Evolutionary conservation across 1,284 basidiomycete genomes (phyloP).

Genomic region (Laetiporus sulphureus): DNA sequence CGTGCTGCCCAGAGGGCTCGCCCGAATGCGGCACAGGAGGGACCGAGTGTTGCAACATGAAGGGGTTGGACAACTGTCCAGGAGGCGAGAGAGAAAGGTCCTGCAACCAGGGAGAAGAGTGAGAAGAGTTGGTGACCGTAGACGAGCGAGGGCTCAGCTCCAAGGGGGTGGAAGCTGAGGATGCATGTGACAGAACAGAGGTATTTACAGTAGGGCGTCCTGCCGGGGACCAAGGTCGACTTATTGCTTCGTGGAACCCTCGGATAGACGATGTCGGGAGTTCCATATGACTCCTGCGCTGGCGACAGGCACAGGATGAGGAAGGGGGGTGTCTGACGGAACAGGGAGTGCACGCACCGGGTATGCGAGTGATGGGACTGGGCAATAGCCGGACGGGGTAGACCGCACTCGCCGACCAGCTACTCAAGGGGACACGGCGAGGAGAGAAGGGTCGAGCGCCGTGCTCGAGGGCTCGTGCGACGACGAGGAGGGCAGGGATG

Average conservation of each 20-base stretch:
- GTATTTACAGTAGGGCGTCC: conserved; percentile 36
- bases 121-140: conserved; percentile 30
- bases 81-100: conserved; percentile 23
- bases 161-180: conserved; percentile 26
- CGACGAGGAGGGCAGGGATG: conserved; percentile 6
- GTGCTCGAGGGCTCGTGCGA: conserved; percentile 6
- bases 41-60: conserved; percentile 21
- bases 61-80: conserved; percentile 16
- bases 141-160: conserved; percentile 32
- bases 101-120: conserved; percentile 35
- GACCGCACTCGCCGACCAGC: conserved; percentile 5
- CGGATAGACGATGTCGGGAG: conserved; percentile 20
- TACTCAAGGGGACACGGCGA: background rate
- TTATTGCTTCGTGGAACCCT: conserved; percentile 19
- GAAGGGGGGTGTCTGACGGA: conserved; percentile 11
- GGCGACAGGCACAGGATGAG: conserved; percentile 9
- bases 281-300: conserved; percentile 23
- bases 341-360: conserved; percentile 14
- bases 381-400: background rate
- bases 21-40: conserved; percentile 17
- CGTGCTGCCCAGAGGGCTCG: conserved; percentile 19
- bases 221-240: conserved; percentile 32
- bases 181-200: conserved; percentile 24
- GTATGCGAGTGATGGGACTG: conserved; percentile 2
- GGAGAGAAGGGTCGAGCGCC: conserved; percentile 4